phyloP scores from a whole-genome alignment of 805 yeast species.

The Ogataea paraovalis region DNA sequence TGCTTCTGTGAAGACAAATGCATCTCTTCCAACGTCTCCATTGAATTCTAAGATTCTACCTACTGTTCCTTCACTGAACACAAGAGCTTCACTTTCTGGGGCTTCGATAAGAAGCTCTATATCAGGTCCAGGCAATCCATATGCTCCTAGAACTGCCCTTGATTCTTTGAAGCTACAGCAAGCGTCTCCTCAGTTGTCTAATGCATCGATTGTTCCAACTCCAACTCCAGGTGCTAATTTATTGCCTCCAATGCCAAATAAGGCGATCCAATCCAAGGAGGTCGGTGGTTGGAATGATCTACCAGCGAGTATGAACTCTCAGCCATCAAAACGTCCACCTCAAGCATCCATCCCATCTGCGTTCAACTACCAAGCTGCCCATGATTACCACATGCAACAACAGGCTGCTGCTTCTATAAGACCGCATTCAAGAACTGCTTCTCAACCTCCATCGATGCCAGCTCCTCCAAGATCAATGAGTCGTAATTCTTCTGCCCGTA shows the following conservation, averaged over 20 bases:
- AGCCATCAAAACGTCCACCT: constrained; percentile 26
- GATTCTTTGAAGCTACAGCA: constrained; percentile 28
- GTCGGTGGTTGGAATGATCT: constrained; percentile 73
- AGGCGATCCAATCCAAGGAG: constrained; percentile 36
- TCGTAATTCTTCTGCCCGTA: constrained; percentile 15
- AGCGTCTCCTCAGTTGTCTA: constrained; percentile 15
- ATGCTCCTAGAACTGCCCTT: constrained; percentile 33
- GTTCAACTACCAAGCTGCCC: constrained; percentile 20
- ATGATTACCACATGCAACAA: constrained; percentile 15
- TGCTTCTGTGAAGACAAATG: not conserved
- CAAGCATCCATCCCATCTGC: constrained; percentile 24
- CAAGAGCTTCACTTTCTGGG: not conserved
- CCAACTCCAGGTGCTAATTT: constrained; percentile 17
- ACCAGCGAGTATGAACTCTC: constrained; percentile 41
- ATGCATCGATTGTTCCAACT: constrained; percentile 6
- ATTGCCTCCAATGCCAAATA: constrained; percentile 25
- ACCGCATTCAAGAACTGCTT: constrained; percentile 25
- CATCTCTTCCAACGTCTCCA: constrained; percentile 1
- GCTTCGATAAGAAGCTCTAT: not conserved
- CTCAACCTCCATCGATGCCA: constrained; percentile 28
- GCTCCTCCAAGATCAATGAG: constrained; percentile 29
- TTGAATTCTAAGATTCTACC: constrained; percentile 15
- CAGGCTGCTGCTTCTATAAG: constrained; percentile 9
- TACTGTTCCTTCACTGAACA: constrained; percentile 8
- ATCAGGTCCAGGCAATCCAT: constrained; percentile 23